Evolutionary conservation across 2,329 filamentous ascomycete genomes (phyloP), one percentile per base, ranked within the genome.

Genomic region (Chaetomium globosum): DNA sequence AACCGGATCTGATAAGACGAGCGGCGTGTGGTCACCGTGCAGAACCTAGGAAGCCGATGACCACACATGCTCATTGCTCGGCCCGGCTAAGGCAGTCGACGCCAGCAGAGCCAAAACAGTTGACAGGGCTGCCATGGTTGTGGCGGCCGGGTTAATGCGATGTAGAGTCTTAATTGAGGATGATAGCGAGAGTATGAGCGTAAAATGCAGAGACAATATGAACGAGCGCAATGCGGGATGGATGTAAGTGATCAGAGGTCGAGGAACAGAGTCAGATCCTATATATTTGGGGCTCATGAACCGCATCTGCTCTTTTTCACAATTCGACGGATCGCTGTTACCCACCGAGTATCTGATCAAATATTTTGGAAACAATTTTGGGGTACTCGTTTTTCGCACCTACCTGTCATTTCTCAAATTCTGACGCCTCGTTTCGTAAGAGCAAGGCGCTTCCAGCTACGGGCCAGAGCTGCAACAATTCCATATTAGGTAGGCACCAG

Each of bases 11-110:
- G 73, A 65, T 3, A 71, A 49, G 16, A 74, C 55, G 2, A 76
- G 54, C 2, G 85, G 84, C 4, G 80, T 83, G 49, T 78, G 82
- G 71, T 87, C 85, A 70, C 85, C 85, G 70, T 86, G 75, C 67
- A 81, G 76, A 68, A 85, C 69, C 72, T 80, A 83, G 28, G 78
- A 79, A 52, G 82, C 79, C 0, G 79, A 80, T 4, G 81, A 80
- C 81, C 82, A 84, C 59, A 85, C 79, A 30, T 75, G 80, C 58
- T 79, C 76, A 48, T 71, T 73, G 21, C 67, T 65, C 13, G 74
- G 71, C 59, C 79, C 76, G 8, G 76, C 79, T 19, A 71, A 65
- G 39, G 68, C 64, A 43, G 68, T 67, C 23, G 68, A 65, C 28
- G 74, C 56, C 30, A 78, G 66, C 48, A 70, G 60, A 26, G 68